Base-by-base conservation (phyloP, 179 eudicot species). In the Spergularia azorica region DNA sequence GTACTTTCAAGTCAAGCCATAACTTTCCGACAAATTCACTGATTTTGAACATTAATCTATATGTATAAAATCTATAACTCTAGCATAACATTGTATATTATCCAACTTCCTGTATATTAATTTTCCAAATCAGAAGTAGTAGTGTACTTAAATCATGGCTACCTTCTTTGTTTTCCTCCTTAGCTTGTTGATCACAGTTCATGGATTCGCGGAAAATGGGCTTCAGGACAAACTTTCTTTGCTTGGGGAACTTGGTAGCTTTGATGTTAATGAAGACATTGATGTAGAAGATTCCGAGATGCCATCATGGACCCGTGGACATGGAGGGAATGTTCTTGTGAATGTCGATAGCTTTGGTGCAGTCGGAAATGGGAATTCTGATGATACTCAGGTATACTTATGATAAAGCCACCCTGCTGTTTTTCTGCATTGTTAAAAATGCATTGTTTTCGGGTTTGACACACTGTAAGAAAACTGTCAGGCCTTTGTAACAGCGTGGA, bases 271-370 rank as follows among this genome's bases (percentile, higher is more conserved):
- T 72, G 95, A 85, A 71, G 88, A 62, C 11, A 79, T 71, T 68
- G 90, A 86, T 32, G 43, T 73, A 54, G 93, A 87, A 36, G 18
- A 75, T 32, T 65, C 73, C 51, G 89, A 82, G 58, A 41, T 60
- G 55, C 83, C 87, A 16, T 84, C 86, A 14, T 86, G 87, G 86
- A 74, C 80, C 48, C 83, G 85, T 65, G 77, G 77, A 77, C 64
- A 68, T 41, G 79, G 87, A 54, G 86, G 82, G 62, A 86, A 82
- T n/a, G 82, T 80, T 87, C 87, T 90, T 68, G 92, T 89, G 67
- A 94, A 87, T 83, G 97, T 94, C 51, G 91, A 92, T 77, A 81
- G 83, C 54, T 92, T 94, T 84, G 97, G 91, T 79, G 95, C 98
- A 61, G 90, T 72, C 67, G 98, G 97, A 67, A 88, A 94, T 84